Percentiles rank a stretch among this genome's conserved stretches.
Conservation (phyloP, 768 basidiomycete species). For the Tylopilus cervinicoccineus region DNA sequence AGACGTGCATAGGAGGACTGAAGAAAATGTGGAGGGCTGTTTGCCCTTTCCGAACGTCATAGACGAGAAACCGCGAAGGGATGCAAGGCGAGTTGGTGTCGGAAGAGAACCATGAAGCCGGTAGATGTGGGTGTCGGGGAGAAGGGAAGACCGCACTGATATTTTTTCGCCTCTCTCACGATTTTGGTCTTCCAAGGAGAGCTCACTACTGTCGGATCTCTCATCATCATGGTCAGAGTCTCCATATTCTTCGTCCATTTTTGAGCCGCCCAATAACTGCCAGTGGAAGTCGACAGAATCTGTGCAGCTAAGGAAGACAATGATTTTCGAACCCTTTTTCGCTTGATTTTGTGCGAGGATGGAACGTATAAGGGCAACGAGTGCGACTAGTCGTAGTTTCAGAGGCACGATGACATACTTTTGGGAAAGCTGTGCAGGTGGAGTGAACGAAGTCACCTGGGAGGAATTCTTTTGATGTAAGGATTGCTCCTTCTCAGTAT, state of each 20-base stretch:
- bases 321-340: conserved; percentile 63
- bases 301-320: conserved; percentile 95
- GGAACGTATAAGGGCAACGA: conserved; percentile 80
- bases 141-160: conserved; percentile 63
- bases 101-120: conserved; percentile 93
- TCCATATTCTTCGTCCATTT: conserved; percentile 47
- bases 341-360: conserved; percentile 62
- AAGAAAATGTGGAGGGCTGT: conserved; percentile 38
- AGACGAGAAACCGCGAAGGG: conserved; percentile 77
- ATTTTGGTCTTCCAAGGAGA: conserved; percentile 22
- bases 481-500: conserved; percentile 35
- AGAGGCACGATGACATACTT: conserved; percentile 88
- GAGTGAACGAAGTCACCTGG: conserved; percentile 50
- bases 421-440: conserved; percentile 90
- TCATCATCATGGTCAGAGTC: conserved; percentile 23
- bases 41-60: conserved; percentile 30
- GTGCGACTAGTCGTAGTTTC: conserved; percentile 89
- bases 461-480: conserved; percentile 14
- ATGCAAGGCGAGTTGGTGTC: conserved; percentile 71
- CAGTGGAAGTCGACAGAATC: conserved; percentile 99
- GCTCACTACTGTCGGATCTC: conserved; percentile 25
- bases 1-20: conserved; percentile 90
- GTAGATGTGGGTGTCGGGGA: conserved; percentile 79
- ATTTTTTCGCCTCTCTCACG: conserved; percentile 38
- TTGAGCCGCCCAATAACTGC: conserved; percentile 69